Percentiles rank a stretch among this genome's conserved stretches.
Evolutionary conservation across 305 asterid genomes (phyloP).

Genomic region (Fraxinus albicans): DNA sequence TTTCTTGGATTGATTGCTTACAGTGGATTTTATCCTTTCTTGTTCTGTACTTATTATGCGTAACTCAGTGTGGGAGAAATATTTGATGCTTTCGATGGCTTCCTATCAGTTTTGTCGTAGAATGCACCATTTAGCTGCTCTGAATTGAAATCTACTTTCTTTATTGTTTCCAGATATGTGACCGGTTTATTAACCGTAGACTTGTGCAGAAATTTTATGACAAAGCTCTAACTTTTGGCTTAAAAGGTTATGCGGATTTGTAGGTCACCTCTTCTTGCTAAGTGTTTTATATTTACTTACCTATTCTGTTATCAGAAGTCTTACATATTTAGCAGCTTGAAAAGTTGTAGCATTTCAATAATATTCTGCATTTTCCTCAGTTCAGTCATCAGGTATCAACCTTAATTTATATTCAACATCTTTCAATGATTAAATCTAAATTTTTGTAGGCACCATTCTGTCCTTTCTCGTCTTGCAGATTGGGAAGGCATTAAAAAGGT

Average conservation of each 20-base stretch:
- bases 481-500: slow-evolving; percentile 97
- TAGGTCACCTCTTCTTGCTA: slow-evolving; percentile 37
- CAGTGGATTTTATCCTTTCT: background rate
- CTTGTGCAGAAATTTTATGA: slow-evolving; percentile 65
- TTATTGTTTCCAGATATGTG: slow-evolving; percentile 58
- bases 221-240: slow-evolving; percentile 69
- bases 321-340: background rate
- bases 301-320: background rate
- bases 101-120: background rate
- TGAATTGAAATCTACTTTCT: slow-evolving; percentile 19
- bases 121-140: slow-evolving; percentile 17
- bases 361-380: background rate
- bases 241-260: slow-evolving; percentile 69
- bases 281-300: slow-evolving; percentile 9
- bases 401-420: slow-evolving; percentile 10
- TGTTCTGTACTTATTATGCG: background rate
- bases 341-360: background rate
- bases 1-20: background rate
- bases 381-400: background rate
- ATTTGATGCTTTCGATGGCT: background rate
- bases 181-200: slow-evolving; percentile 73
- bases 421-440: slow-evolving; percentile 5
- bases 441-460: slow-evolving; percentile 69
- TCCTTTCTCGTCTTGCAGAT: slow-evolving; percentile 78
- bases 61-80: background rate